Conservation (phyloP, 768 basidiomycete species). For the Clathrus columnatus region DNA sequence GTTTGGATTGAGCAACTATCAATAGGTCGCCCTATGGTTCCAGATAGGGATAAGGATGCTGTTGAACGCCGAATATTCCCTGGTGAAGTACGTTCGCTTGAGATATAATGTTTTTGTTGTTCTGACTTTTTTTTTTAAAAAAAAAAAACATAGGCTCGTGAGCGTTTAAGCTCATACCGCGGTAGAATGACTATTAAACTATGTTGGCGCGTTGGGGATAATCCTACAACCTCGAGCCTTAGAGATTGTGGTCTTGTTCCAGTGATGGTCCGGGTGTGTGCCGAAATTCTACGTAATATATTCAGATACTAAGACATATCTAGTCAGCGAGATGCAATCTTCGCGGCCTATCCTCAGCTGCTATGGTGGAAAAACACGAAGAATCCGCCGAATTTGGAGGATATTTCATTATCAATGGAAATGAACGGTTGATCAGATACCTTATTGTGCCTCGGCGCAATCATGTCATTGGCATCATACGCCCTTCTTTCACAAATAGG, state of each 20-base stretch:
- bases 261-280: constrained; percentile 90
- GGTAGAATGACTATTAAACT: constrained; percentile 83
- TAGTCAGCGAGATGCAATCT: constrained; percentile 91
- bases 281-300: neutral
- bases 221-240: constrained; percentile 54
- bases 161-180: constrained; percentile 86
- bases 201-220: constrained; percentile 74
- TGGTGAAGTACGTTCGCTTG: constrained; percentile 54
- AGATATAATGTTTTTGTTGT: neutral
- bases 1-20: constrained; percentile 88
- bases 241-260: constrained; percentile 89
- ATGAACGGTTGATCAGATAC: constrained; percentile 96
- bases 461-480: constrained; percentile 87
- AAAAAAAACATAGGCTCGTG: constrained; percentile 59
- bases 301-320: neutral
- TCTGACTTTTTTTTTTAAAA: neutral
- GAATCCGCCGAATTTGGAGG: constrained; percentile 98
- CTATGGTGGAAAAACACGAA: constrained; percentile 85
- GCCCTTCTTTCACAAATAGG: constrained; percentile 85
- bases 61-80: constrained; percentile 78
- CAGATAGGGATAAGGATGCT: constrained; percentile 70
- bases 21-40: constrained; percentile 76
- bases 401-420: constrained; percentile 98
- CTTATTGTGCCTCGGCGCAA: constrained; percentile 93
- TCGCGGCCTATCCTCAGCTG: constrained; percentile 72